A percentile compares a stretch with the other conserved stretches of the same genome.
Evolutionary conservation across 306 rosid species (phyloP).

Genomic region (Prunus davidiana): DNA sequence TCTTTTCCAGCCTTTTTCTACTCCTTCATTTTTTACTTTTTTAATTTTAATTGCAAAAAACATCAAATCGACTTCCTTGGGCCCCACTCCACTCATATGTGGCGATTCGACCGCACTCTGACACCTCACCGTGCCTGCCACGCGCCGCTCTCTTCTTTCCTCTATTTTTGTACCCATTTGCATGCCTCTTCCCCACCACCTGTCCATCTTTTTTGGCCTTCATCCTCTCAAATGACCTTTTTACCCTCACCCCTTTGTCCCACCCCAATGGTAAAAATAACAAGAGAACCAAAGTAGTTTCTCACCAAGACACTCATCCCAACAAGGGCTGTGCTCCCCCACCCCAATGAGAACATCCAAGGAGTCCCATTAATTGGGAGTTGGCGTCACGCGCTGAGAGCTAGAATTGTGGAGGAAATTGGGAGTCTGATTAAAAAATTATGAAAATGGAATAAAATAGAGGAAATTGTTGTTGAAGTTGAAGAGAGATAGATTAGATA

Average conservation of each 20-base stretch:
- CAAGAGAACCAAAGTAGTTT: too few species aligned
- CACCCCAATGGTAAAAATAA: not conserved
- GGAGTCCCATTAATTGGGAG: conserved; percentile 5
- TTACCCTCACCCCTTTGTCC: conserved; percentile 11
- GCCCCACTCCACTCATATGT: conserved; percentile 52
- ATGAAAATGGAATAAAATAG: not conserved
- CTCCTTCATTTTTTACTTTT: not conserved
- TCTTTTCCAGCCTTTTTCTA: conserved; percentile 17
- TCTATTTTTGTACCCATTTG: conserved; percentile 52
- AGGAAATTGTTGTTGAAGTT: too few species aligned
- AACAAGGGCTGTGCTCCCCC: not conserved
- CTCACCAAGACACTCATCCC: not conserved
- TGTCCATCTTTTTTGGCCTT: not conserved
- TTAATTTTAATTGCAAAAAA: not conserved
- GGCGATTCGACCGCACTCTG: conserved; percentile 87
- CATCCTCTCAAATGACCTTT: not conserved
- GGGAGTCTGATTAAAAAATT: not conserved
- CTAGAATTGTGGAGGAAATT: not conserved
- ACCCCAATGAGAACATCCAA: not conserved
- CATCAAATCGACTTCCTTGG: conserved; percentile 9
- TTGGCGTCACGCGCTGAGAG: not conserved
- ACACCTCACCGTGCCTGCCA: conserved; percentile 42
- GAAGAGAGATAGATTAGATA: not conserved
- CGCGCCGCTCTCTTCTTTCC: conserved; percentile 51
- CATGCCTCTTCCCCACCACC: conserved; percentile 47